Evolutionary conservation across 148 eudicot species (phyloP).

Genomic region (Vaccinium vitisidaea): DNA sequence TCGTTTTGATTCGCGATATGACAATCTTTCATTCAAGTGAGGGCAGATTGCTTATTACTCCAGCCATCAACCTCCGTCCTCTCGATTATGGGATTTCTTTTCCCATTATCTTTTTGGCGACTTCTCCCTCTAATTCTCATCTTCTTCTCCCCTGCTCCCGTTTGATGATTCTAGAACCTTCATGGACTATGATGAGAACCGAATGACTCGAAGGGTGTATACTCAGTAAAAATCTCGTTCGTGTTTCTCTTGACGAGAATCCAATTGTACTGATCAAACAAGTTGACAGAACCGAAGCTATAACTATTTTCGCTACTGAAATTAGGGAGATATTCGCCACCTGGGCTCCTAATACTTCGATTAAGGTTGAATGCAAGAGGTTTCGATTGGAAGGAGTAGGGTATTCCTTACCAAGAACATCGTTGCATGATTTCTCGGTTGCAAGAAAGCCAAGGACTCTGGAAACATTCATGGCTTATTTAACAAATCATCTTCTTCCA

Average conservation of each 20-base stretch:
- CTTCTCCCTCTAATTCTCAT: slow-evolving; percentile 1
- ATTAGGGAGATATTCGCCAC: slow-evolving; percentile 8
- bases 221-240: no score
- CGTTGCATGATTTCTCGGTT: slow-evolving; percentile 55
- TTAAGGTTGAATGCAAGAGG: neutral
- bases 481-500: slow-evolving; percentile 54
- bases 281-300: slow-evolving; percentile 11
- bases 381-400: slow-evolving; percentile 15
- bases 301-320: neutral
- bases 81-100: slow-evolving; percentile 41
- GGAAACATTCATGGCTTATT: slow-evolving; percentile 38
- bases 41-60: slow-evolving; percentile 38
- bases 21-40: neutral
- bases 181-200: slow-evolving; percentile 29
- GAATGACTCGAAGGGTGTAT: neutral
- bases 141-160: slow-evolving; percentile 4
- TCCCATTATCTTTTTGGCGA: slow-evolving; percentile 20
- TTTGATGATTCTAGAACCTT: slow-evolving; percentile 11
- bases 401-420: slow-evolving; percentile 38
- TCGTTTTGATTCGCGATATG: no score
- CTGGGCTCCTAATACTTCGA: slow-evolving; percentile 6
- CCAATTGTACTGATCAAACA: slow-evolving; percentile 4
- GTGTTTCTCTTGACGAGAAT: neutral
- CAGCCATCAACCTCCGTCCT: slow-evolving; percentile 26
- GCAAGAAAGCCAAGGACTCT: slow-evolving; percentile 52